A percentile compares a stretch with the other conserved stretches of the same genome.
Evolutionary conservation across 2,329 filamentous ascomycete species (phyloP).

Genomic region (Bipolaris bicolor): DNA sequence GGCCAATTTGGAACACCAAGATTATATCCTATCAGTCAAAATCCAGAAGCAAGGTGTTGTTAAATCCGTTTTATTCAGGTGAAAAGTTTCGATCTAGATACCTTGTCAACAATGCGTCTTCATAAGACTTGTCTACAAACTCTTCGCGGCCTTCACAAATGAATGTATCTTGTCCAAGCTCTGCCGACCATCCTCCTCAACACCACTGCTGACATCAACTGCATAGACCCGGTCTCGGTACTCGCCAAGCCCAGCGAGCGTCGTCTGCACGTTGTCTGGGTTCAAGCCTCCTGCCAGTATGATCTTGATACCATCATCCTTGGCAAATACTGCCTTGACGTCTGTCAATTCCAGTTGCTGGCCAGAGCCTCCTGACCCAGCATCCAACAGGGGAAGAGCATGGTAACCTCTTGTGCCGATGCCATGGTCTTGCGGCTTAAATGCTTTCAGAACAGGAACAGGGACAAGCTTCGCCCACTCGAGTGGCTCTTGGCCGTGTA

Average conservation of each 20-base stretch:
- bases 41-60: too few species aligned
- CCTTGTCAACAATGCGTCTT: not conserved
- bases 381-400: conserved; percentile 81
- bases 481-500: conserved; percentile 89
- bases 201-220: conserved; percentile 93
- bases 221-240: conserved; percentile 70
- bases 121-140: conserved; percentile 4
- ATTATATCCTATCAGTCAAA: too few species aligned
- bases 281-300: conserved; percentile 86
- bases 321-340: conserved; percentile 69
- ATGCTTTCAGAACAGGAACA: conserved; percentile 87
- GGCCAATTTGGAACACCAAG: not conserved
- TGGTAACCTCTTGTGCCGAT: conserved; percentile 81
- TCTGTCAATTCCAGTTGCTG: conserved; percentile 74
- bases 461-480: conserved; percentile 92
- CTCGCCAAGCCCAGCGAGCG: conserved; percentile 68
- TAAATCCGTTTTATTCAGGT: not conserved
- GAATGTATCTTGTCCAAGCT: conserved; percentile 78
- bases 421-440: conserved; percentile 76
- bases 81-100: not conserved
- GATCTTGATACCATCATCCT: conserved; percentile 73
- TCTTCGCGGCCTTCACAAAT: conserved; percentile 76
- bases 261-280: conserved; percentile 75
- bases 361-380: conserved; percentile 81
- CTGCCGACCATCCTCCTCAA: conserved; percentile 80